Conservation (phyloP, 768 basidiomycete species). For the Pleurotus ostreatus region DNA sequence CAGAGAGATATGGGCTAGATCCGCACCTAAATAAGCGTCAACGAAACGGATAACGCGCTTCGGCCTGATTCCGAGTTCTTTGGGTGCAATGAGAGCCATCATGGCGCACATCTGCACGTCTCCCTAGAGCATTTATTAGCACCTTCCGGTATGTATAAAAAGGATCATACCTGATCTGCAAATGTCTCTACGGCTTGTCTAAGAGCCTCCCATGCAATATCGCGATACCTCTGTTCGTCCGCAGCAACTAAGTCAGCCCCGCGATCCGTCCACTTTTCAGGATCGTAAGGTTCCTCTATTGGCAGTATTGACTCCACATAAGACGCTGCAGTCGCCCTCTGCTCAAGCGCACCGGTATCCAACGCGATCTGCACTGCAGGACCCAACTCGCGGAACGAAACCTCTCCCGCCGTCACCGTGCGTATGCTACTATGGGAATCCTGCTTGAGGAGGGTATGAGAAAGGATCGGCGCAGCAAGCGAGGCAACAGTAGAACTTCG, state of each 20-base stretch:
- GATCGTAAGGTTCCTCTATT: conserved; percentile 11
- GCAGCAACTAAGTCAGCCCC: conserved; percentile 39
- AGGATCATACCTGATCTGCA: conserved; percentile 48
- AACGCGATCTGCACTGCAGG: background rate
- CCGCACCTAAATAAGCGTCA: conserved; percentile 71
- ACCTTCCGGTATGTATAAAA: background rate
- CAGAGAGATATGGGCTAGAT: too few relatives aligned
- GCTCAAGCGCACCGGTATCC: background rate
- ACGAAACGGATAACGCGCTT: conserved; percentile 49
- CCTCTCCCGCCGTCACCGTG: conserved; percentile 62
- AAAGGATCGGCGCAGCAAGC: conserved; percentile 36
- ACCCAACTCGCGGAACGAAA: conserved; percentile 30
- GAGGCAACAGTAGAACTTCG: conserved; percentile 68
- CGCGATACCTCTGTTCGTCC: conserved; percentile 48
- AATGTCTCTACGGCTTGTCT: conserved; percentile 55
- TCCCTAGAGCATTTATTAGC: conserved; percentile 40
- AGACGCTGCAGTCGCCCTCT: background rate
- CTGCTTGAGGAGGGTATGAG: conserved; percentile 34
- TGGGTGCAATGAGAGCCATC: conserved; percentile 55
- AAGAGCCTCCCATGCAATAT: conserved; percentile 55
- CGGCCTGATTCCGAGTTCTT: conserved; percentile 49
- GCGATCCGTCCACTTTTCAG: conserved; percentile 28
- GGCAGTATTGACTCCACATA: too few relatives aligned
- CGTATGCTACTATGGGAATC: conserved; percentile 66
- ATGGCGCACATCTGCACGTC: conserved; percentile 80